Evolutionary conservation across 768 basidiomycete genomes (phyloP).

Genomic region (Boletus subcaerulescens): DNA sequence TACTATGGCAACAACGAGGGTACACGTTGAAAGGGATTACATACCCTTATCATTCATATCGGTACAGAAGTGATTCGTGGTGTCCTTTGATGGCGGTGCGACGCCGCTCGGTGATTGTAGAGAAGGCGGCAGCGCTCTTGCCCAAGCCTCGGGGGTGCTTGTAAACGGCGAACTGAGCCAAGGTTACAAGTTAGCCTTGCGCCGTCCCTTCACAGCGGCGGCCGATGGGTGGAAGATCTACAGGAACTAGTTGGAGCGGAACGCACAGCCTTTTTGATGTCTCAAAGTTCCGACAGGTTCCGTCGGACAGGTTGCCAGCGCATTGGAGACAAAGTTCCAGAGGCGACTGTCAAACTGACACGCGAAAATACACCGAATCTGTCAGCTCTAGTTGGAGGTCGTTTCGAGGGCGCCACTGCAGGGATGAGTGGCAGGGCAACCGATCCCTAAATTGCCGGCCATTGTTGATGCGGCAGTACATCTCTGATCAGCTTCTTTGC

Average conservation of each 20-base stretch:
- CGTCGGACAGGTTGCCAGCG: not conserved
- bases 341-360: not conserved
- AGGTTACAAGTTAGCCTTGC: no score
- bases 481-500: constrained; percentile 33
- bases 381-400: no score
- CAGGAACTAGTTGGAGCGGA: constrained; percentile 2
- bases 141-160: not conserved
- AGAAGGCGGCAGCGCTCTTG: constrained; percentile 7
- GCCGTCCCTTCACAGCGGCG: no score
- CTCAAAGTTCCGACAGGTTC: not conserved
- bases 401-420: no score
- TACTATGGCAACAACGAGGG: no score
- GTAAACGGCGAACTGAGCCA: not conserved
- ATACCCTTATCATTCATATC: no score
- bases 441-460: constrained; percentile 11
- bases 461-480: constrained; percentile 29
- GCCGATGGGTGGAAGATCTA: constrained; percentile 9
- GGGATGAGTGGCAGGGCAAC: no score
- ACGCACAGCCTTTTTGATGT: constrained; percentile 16
- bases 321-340: no score
- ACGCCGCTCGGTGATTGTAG: constrained; percentile 11
- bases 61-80: no score
- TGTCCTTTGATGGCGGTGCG: not conserved
- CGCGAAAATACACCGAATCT: not conserved
- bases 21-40: no score